A percentile compares a stretch with the other conserved stretches of the same genome.
These are phyloP conservation scores for Euphorbia neoarborescens DNA, from an alignment of 441 rosid species.

Conservation along the genomic window DNA sequence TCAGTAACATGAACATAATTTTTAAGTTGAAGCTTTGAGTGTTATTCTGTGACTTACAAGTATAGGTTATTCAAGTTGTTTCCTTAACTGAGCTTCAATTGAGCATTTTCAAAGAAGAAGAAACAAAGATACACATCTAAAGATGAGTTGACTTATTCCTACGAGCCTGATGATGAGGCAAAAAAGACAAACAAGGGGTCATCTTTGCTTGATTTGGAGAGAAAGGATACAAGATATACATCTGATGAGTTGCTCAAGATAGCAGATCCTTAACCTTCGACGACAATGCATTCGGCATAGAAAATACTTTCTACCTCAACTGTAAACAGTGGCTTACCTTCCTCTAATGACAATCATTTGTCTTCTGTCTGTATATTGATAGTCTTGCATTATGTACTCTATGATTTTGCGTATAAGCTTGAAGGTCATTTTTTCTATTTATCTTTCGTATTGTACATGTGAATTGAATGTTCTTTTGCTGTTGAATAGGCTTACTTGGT, in stretches of 20 bases:
- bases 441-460: no score
- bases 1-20: conserved; percentile 34
- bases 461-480: no score
- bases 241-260: conserved; percentile 34
- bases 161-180: conserved; percentile 52
- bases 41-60: conserved; percentile 1
- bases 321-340: conserved; percentile 68
- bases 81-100: conserved; percentile 13
- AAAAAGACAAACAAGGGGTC: conserved; percentile 47
- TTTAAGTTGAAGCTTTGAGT: neutral
- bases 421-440: no score
- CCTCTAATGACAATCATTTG: conserved; percentile 55
- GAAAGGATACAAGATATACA: conserved; percentile 39
- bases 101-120: conserved; percentile 67
- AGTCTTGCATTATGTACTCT: no score
- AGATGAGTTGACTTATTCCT: conserved; percentile 38
- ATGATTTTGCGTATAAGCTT: no score
- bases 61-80: conserved; percentile 1
- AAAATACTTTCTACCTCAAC: conserved; percentile 36
- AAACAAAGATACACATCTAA: conserved; percentile 57
- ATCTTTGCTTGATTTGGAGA: conserved; percentile 55
- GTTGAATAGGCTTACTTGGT: no score
- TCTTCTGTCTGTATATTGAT: conserved; percentile 53
- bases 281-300: conserved; percentile 26
- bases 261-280: conserved; percentile 41